Evolutionary conservation across 2,329 filamentous ascomycete species (phyloP).

Genomic region (Trichoderma sp.): DNA sequence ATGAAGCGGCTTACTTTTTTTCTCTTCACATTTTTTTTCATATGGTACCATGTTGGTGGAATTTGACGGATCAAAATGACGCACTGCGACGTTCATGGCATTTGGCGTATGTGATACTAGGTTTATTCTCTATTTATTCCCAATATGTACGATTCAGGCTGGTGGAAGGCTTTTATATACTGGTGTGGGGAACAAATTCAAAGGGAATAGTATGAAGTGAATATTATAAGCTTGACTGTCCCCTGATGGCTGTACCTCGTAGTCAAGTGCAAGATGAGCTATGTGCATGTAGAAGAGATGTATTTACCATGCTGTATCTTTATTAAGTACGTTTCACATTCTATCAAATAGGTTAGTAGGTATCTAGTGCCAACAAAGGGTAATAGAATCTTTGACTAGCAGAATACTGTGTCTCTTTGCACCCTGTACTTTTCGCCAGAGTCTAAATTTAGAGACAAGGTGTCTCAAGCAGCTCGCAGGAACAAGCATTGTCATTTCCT

Average conservation of each 20-base stretch:
- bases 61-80: neutral
- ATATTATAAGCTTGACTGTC: neutral
- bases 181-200: neutral
- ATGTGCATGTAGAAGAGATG: neutral
- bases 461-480: neutral
- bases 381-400: neutral
- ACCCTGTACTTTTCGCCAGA: neutral
- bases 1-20: neutral
- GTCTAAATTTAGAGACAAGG: neutral
- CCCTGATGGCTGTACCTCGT: neutral
- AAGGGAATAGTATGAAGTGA: neutral
- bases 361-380: neutral
- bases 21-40: neutral
- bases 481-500: neutral
- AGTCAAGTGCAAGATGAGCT: neutral
- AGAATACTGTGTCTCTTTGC: neutral
- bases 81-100: slow-evolving; percentile 2
- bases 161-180: neutral
- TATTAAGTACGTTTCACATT: neutral
- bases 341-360: neutral
- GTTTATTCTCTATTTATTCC: neutral
- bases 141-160: slow-evolving; percentile 2
- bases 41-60: neutral
- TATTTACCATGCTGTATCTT: too few species aligned
- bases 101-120: slow-evolving; percentile 9